phyloP scores from a whole-genome alignment of 495 filamentous ascomycete genomes.

The Cairneyella variabilis region DNA sequence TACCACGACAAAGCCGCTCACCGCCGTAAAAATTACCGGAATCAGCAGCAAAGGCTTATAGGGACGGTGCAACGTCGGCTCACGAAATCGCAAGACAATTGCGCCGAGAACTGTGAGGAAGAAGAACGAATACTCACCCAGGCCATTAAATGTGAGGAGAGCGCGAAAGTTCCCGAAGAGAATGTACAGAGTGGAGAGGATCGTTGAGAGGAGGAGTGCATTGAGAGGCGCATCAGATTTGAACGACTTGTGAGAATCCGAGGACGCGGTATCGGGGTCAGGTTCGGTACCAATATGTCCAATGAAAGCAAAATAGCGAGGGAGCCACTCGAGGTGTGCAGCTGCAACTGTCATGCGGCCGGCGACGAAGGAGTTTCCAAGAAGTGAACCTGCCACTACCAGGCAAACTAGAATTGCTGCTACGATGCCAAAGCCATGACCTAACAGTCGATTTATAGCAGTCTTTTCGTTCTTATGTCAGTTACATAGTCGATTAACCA shows the following conservation, averaged over 20 bases:
- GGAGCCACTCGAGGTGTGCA: constrained; percentile 48
- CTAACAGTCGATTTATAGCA: constrained; percentile 48
- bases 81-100: constrained; percentile 45
- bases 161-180: constrained; percentile 52
- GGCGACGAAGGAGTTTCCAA: constrained; percentile 53
- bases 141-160: constrained; percentile 52
- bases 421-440: constrained; percentile 40
- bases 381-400: constrained; percentile 48
- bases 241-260: constrained; percentile 4
- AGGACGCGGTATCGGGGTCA: background rate
- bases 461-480: constrained; percentile 31
- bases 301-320: constrained; percentile 31
- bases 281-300: constrained; percentile 4
- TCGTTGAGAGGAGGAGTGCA: constrained; percentile 43
- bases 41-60: constrained; percentile 44
- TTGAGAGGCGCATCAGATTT: constrained; percentile 45
- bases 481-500: background rate
- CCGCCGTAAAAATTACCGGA: constrained; percentile 42
- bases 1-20: constrained; percentile 51
- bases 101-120: constrained; percentile 51
- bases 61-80: constrained; percentile 41
- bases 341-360: constrained; percentile 55
- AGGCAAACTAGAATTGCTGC: constrained; percentile 48
- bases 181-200: constrained; percentile 49
- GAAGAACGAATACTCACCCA: constrained; percentile 56